A percentile compares a stretch with the other conserved stretches of the same genome.
Evolutionary conservation across 345 rosid species (phyloP).

Genomic region (Eucalyptus erythrocorys): DNA sequence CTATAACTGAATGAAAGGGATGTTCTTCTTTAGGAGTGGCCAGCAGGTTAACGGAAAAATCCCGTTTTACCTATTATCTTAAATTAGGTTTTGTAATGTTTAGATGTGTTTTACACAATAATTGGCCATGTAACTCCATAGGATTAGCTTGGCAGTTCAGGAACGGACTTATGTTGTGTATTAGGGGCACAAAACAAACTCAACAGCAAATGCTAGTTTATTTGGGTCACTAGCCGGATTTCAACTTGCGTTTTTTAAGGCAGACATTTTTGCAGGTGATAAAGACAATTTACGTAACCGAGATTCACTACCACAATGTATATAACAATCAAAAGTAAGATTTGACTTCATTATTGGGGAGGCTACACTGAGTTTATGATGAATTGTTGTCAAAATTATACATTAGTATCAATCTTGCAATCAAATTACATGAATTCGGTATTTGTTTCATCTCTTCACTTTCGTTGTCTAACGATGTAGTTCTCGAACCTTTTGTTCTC

Average conservation of each 20-base stretch:
- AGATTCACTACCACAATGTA: neutral
- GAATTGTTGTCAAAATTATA: neutral
- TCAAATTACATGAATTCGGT: neutral
- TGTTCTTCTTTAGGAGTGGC: neutral
- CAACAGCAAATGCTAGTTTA: neutral
- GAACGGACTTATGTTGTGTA: neutral
- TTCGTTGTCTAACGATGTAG: neutral
- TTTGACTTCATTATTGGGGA: neutral
- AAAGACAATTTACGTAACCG: rapidly evolving
- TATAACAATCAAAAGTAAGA: neutral
- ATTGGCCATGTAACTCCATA: neutral
- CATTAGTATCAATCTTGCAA: neutral
- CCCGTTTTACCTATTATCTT: neutral
- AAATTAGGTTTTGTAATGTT: neutral
- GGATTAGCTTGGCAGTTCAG: neutral
- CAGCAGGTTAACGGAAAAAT: neutral
- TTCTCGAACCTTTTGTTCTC: neutral
- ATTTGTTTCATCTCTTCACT: neutral
- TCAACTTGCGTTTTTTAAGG: neutral
- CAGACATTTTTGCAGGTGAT: neutral
- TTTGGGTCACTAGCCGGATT: neutral
- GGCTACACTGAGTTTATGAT: neutral
- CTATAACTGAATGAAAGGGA: rapidly evolving
- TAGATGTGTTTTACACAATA: neutral
- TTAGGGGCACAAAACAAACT: neutral